phyloP scores from a whole-genome alignment of 2,329 filamentous ascomycete species.

The Alternaria postmessia region DNA sequence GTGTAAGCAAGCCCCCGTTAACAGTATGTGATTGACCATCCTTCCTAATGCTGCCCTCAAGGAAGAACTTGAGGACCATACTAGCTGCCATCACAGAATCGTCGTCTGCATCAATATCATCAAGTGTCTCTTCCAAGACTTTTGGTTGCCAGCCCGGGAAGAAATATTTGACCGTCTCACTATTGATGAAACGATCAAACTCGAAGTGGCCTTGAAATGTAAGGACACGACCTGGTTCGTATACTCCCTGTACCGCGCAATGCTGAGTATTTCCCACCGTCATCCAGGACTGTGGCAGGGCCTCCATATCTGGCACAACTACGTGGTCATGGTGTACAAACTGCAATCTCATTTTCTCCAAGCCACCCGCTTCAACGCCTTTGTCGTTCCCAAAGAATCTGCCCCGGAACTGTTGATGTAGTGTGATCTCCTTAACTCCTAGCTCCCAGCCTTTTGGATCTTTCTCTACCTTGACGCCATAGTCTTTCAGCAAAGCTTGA shows the following conservation, averaged over 20 bases:
- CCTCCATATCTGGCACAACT: slow-evolving; percentile 21
- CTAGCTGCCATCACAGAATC: slow-evolving; percentile 41
- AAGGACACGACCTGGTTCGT: slow-evolving; percentile 49
- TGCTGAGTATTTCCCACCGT: slow-evolving; percentile 37
- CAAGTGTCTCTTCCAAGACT: slow-evolving; percentile 28
- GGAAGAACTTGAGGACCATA: slow-evolving; percentile 47
- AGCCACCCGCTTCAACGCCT: neutral
- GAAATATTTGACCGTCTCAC: slow-evolving; percentile 51
- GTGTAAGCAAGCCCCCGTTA: slow-evolving; percentile 31
- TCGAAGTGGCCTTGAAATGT: slow-evolving; percentile 57
- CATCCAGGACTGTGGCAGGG: slow-evolving; percentile 31
- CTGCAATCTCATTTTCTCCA: slow-evolving; percentile 42
- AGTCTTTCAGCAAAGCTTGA: slow-evolving; percentile 46
- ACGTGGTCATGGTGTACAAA: slow-evolving; percentile 52
- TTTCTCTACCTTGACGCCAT: slow-evolving; percentile 37
- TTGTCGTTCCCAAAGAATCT: neutral
- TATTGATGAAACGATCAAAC: slow-evolving; percentile 54
- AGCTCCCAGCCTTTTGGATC: slow-evolving; percentile 41
- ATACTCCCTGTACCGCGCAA: slow-evolving; percentile 53
- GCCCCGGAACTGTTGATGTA: slow-evolving; percentile 25
- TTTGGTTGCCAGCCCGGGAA: slow-evolving; percentile 36
- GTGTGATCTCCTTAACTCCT: slow-evolving; percentile 32
- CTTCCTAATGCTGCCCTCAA: slow-evolving; percentile 21
- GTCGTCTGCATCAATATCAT: slow-evolving; percentile 33
- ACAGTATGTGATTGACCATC: slow-evolving; percentile 1